phyloP scores from a whole-genome alignment of 1,139 yeast species.

The Wickerhamomyces sp. region DNA sequence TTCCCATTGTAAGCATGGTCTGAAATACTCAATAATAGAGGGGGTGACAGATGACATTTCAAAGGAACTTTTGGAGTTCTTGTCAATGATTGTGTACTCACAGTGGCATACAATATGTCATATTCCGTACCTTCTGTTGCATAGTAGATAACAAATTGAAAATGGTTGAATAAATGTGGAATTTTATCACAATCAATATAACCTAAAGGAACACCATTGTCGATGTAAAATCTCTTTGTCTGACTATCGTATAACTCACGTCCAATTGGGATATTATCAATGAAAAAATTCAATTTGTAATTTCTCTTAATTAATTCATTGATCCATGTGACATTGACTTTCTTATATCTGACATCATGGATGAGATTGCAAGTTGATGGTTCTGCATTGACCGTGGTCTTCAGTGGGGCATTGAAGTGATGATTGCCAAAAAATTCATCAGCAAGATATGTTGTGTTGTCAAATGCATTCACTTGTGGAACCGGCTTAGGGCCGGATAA shows the following conservation, averaged over 20 bases:
- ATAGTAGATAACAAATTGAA: conserved; percentile 24
- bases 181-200: conserved; percentile 23
- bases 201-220: conserved; percentile 25
- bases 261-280: conserved; percentile 26
- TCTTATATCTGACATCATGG: conserved; percentile 20
- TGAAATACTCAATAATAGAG: conserved; percentile 18
- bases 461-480: conserved; percentile 5
- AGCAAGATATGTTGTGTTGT: conserved; percentile 2
- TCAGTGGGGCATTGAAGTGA: conserved; percentile 19
- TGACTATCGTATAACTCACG: conserved; percentile 24
- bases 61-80: conserved; percentile 19
- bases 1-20: conserved; percentile 24
- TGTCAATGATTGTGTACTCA: conserved; percentile 21
- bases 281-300: conserved; percentile 23
- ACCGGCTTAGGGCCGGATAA: conserved; percentile 17
- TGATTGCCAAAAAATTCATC: conserved; percentile 19
- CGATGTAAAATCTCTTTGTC: conserved; percentile 22
- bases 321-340: conserved; percentile 21
- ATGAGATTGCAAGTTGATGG: conserved; percentile 12
- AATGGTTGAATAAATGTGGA: conserved; percentile 26
- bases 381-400: conserved; percentile 14
- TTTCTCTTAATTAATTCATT: conserved; percentile 23
- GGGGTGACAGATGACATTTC: conserved; percentile 20
- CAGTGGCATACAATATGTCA: conserved; percentile 22
- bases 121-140: conserved; percentile 17